Evolutionary conservation across 257 asterid species (phyloP), one percentile per base, ranked within the genome.

Genomic region (Buddleja alternifolia): DNA sequence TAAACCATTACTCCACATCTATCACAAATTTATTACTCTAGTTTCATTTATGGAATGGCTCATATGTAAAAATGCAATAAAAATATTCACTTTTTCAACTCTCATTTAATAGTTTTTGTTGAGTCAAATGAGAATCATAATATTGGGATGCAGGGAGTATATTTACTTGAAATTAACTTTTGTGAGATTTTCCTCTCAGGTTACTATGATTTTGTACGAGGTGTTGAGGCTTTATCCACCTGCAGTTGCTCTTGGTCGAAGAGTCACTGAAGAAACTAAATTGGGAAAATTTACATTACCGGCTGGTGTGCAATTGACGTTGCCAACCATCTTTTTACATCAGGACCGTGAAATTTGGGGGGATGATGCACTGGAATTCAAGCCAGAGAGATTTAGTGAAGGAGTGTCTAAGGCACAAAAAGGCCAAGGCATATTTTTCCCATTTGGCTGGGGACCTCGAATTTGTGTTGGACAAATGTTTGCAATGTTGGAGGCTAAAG

Each of bases 401-500:
- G 89, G 91, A 11, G 75, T 73, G 6, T 16, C 42, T 0, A 79
- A 77, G 68, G 89, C 84, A 16, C 78, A 83, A 3, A 34, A 67
- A 4, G 85, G 80, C 0, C 70, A 67, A 7, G 48, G 45, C 52
- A 11, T 34, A 0, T 79, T 75, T 8, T 70, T 79, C 55, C 91
- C 95, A 0, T 87, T 87, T 14, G 81, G 88, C 0, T 59, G 78
- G 73, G 94, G 87, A 2, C 89, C 87, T 12, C 76, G 89, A 21
- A 60, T 82, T 4, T 87, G 94, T 82, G 75, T 84, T 5, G 86
- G 84, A 0, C 94, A 84, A 51, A 87, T 59, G 47, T 82, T 87
- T 8, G 87, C 89, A 0, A 52, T 85, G 77, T 36, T 81, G 40
- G 87, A 84, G 67, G 88, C 94, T 0, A 87, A 82, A 74, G 71